Conservation (phyloP, 805 yeast genomes). For the Ogataea pignaliae region DNA sequence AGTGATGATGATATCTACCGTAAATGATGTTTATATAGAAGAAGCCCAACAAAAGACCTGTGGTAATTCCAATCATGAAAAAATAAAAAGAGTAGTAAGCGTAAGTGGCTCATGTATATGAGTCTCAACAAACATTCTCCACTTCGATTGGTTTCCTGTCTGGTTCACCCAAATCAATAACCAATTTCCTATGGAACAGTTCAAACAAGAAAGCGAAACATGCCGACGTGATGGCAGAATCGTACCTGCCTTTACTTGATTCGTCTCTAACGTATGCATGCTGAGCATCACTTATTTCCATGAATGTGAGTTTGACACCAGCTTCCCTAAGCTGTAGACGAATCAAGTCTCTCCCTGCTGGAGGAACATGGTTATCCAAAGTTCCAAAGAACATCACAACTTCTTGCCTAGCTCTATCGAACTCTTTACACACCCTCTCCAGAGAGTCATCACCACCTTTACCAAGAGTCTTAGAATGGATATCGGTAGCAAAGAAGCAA, state of each 20-base stretch:
- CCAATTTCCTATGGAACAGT: constrained; percentile 63
- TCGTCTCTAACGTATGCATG: constrained; percentile 84
- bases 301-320: constrained; percentile 61
- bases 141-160: constrained; percentile 46
- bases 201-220: constrained; percentile 68
- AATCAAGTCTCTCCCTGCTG: constrained; percentile 70
- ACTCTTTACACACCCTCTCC: constrained; percentile 44
- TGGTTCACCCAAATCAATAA: constrained; percentile 60
- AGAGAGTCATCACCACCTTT: constrained; percentile 67
- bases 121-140: constrained; percentile 57
- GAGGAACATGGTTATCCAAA: constrained; percentile 75
- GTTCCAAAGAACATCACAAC: constrained; percentile 70
- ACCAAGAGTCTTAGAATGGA: constrained; percentile 65
- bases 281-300: constrained; percentile 75
- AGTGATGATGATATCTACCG: constrained; percentile 23
- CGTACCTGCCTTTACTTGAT: constrained; percentile 73
- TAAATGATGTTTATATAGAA: constrained; percentile 4
- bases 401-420: constrained; percentile 48
- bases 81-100: not conserved
- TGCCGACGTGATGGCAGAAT: constrained; percentile 66
- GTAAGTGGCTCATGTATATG: not conserved
- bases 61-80: not conserved
- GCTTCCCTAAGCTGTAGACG: constrained; percentile 54
- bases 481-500: constrained; percentile 78
- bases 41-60: not conserved